Base-by-base conservation (phyloP, 2,329 filamentous ascomycete genomes). In the Ophiostoma populinum region DNA sequence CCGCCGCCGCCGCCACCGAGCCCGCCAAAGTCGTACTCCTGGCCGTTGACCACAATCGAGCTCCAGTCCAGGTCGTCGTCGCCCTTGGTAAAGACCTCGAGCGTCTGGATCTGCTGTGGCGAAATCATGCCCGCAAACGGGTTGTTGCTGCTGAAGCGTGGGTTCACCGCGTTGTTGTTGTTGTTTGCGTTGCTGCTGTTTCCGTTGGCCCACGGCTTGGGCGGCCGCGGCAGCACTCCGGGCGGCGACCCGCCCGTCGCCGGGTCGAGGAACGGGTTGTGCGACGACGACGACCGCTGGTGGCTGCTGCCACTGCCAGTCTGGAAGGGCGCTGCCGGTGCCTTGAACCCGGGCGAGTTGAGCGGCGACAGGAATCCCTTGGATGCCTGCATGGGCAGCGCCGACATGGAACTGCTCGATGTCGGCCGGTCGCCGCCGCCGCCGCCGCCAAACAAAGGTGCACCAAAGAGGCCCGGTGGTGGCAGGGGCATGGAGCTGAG, bases 31-130 rank as follows among this genome's bases (percentile, higher is more conserved):
- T 34, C 19, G 32, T 49, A 44, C 22, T 19, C 21, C 16, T 37
- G 31, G 6, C 32, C 51, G 39, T 56, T 50, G 37, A 72, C 58
- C 37, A 62, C 60, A 32, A 66, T 59, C 48, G 69, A 70, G 36
- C 65, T 68, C 69, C 69, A 74, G 45, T 67, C 62, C 26, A 68
- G 54, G 41, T 65, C 62, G 44, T 72, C 66, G 35, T 70, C 63
- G 41, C 63, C 61, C 51, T 72, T 73, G 38, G 65, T 70, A 42
- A 70, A 74, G 16, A 74, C 62, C 43, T 72, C 68, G 20, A 74
- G 62, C 6, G 63, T 67, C 22, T 43, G 38, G 35, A 47, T 34
- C 29, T 42, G 36, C 25, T 45, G 44, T n/a, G 44, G 41, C 34
- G 44, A 40, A 35, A 51, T 42, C 24, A 53, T 46, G 1, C 58